Evolutionary conservation across 2,329 filamentous ascomycete species (phyloP), one percentile per base, ranked within the genome.

Genomic region (Aspergillus jensenii): DNA sequence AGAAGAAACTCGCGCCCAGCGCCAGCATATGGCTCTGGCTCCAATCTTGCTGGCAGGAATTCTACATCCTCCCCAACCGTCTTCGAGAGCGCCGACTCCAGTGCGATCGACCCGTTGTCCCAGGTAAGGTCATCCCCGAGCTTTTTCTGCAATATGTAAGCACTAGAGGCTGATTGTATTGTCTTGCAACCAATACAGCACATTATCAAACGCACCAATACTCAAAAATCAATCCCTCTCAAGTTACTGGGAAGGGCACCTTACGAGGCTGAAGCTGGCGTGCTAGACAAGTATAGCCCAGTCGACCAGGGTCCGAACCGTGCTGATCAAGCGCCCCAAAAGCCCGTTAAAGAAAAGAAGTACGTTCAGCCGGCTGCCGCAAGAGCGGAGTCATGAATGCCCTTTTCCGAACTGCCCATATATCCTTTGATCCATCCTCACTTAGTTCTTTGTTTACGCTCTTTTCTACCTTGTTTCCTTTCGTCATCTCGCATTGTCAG

Each of bases 201-300:
- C 67, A 87, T 87, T 46, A 78, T 90, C 53, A 82, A 87, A 68
- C 84, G 88, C 65, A 89, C 87, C 54, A 88, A 86, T 67, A 88
- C 87, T 43, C 81, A 85, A 55, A 80, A 79, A 53, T 81, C 84
- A 8, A 82, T 86, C 53, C 79, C 84, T 9, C 60, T 74, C 27
- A 79, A 73, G 62, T 58, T 74, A 50, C 71, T 77, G 19, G 68
- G 74, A 19, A 72, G 71, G 54, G 70, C 73, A n/a, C 72, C 74
- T 48, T 71, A 74, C 56, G 76, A 79, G 61, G 71, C 71, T 60
- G 76, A 78, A 56, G 70, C 74, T 49, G 71, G 72, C 55, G 68
- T 69, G 56, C 69, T 70, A 40, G 76, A 77, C 25, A 69, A 52
- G 52, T 62, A 62, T 40, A 68, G 62, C 59, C 64, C 63, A 53